Conservation (phyloP, 2,329 filamentous ascomycete species). For the Myriosclerotinia duriaeana region DNA sequence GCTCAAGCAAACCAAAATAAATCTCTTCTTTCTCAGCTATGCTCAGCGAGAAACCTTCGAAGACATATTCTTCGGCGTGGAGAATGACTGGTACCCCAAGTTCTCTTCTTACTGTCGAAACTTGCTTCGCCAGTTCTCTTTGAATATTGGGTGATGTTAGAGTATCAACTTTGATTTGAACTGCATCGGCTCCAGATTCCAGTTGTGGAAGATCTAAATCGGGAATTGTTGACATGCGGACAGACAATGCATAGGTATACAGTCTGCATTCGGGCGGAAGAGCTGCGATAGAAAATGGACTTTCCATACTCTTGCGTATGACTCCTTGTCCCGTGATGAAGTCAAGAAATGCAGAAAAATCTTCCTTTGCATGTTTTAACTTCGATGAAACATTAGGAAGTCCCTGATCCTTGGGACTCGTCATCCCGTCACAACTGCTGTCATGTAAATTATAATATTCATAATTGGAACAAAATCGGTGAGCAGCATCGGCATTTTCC, state of each 20-base stretch:
- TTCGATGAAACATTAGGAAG: constrained; percentile 50
- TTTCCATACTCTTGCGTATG: constrained; percentile 54
- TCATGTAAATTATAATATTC: constrained; percentile 62
- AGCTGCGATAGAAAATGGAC: constrained; percentile 59
- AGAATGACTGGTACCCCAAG: constrained; percentile 57
- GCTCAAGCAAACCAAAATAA: constrained; percentile 59
- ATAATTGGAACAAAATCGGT: constrained; percentile 57
- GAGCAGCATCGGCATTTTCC: constrained; percentile 46
- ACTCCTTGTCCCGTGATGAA: constrained; percentile 55
- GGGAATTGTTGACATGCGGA: constrained; percentile 58
- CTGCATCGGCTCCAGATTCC: constrained; percentile 58
- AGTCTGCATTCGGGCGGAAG: constrained; percentile 58
- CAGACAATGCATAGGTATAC: constrained; percentile 66
- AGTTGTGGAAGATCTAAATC: constrained; percentile 53
- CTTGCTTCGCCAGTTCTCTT: constrained; percentile 53
- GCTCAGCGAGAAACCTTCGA: constrained; percentile 32
- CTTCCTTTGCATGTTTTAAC: constrained; percentile 55
- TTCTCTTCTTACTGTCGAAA: constrained; percentile 57
- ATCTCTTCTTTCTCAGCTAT: constrained; percentile 38
- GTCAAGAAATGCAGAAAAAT: constrained; percentile 60
- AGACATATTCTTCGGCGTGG: constrained; percentile 52
- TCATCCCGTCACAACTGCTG: constrained; percentile 42
- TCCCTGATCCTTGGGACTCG: constrained; percentile 45
- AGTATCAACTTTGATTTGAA: constrained; percentile 59
- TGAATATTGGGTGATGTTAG: constrained; percentile 51